Percentiles rank a stretch among this genome's conserved stretches.
Conservation (phyloP, 352 stramenopile species). For the Globisporangium spiculum region DNA sequence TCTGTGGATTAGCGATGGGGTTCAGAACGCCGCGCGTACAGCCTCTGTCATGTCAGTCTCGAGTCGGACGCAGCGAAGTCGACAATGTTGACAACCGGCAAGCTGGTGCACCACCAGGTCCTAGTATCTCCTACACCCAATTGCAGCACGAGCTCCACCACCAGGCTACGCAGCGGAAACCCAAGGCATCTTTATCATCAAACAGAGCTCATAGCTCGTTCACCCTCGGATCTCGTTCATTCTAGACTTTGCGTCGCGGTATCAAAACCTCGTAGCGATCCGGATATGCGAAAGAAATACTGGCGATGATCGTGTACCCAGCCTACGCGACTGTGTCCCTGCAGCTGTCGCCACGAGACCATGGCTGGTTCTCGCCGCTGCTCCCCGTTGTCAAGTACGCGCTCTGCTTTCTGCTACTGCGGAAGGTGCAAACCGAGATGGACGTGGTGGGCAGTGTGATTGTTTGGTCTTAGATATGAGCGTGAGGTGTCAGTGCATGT, state of each 20-base stretch:
- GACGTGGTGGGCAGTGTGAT: constrained; percentile 22
- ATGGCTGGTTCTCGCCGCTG: constrained; percentile 32
- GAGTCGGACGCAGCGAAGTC: not conserved
- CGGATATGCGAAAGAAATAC: constrained; percentile 10
- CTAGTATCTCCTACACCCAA: not conserved
- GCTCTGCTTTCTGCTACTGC: constrained; percentile 21
- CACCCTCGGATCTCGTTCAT: constrained; percentile 1
- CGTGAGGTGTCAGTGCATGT: too few relatives aligned
- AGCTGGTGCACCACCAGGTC: not conserved
- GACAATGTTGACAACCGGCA: not conserved
- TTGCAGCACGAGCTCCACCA: not conserved
- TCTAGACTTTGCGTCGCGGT: constrained; percentile 2
- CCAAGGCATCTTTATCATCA: not conserved
- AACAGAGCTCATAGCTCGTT: not conserved
- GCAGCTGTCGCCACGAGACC: constrained; percentile 15
- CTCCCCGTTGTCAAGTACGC: constrained; percentile 29
- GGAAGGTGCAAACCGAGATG: constrained; percentile 19
- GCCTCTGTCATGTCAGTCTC: not conserved
- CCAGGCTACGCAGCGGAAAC: not conserved
- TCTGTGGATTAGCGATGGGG: not conserved
- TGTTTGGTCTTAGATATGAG: too few relatives aligned
- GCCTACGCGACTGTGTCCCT: constrained; percentile 30
- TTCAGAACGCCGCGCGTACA: not conserved
- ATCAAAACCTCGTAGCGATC: constrained; percentile 11
- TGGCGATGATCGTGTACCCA: constrained; percentile 29